Evolutionary conservation across 306 rosid genomes (phyloP).

Genomic region (Lotus japonicus): DNA sequence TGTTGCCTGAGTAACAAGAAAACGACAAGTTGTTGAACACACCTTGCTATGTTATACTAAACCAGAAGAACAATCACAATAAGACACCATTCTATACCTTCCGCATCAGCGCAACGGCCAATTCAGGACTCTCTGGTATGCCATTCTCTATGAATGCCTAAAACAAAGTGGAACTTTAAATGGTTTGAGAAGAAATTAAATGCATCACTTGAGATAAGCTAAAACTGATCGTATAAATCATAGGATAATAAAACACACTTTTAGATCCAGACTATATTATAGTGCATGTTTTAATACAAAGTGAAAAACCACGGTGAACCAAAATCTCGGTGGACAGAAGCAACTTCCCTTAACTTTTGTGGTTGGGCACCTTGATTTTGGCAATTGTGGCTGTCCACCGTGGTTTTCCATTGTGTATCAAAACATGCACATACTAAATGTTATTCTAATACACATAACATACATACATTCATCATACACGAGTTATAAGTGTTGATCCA

Average conservation of each 20-base stretch:
- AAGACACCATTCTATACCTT: constrained; percentile 38
- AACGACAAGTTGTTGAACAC: constrained; percentile 13
- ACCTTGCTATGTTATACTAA: not conserved
- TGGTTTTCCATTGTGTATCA: too few species aligned
- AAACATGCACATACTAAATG: too few species aligned
- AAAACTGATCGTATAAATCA: not conserved
- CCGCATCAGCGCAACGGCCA: constrained; percentile 61
- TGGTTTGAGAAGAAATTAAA: constrained; percentile 11
- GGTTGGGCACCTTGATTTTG: too few species aligned
- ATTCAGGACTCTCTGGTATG: constrained; percentile 76
- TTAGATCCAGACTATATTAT: not conserved
- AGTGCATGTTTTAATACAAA: too few species aligned
- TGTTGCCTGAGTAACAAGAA: constrained; percentile 53
- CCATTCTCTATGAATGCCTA: constrained; percentile 81
- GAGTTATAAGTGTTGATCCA: constrained; percentile 96
- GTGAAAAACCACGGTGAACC: too few species aligned
- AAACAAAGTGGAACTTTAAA: constrained; percentile 20
- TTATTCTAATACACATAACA: not conserved
- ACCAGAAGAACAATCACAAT: constrained; percentile 3
- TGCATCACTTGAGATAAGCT: not conserved
- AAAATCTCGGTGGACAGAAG: too few species aligned
- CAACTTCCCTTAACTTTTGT: too few species aligned
- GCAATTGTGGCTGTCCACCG: too few species aligned
- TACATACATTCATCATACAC: constrained; percentile 84
- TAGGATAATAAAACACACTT: not conserved